Conservation (phyloP, 1,284 basidiomycete species). For the Flammula alnicola region DNA sequence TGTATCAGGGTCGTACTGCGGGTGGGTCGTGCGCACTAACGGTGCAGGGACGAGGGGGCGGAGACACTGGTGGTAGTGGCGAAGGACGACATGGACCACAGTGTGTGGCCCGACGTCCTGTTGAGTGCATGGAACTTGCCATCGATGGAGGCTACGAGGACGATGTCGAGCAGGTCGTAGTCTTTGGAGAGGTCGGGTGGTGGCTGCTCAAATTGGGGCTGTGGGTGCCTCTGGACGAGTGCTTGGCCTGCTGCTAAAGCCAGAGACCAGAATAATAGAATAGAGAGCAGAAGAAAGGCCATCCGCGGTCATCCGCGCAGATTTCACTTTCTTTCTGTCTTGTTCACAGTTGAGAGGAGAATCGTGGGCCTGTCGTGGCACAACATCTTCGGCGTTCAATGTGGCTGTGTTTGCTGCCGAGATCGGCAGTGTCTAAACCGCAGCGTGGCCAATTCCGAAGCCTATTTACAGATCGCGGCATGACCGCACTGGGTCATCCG, state of each 20-base stretch:
- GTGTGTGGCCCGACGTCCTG: conserved; percentile 71
- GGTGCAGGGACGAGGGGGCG: conserved; percentile 59
- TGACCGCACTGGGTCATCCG: no score
- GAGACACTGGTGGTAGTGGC: conserved; percentile 43
- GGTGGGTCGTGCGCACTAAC: conserved; percentile 72
- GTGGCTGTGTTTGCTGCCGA: no score
- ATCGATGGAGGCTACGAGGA: conserved; percentile 88
- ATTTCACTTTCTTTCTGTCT: no score
- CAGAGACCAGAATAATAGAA: conserved; percentile 7
- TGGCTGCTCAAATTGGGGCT: conserved; percentile 1
- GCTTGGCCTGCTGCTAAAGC: conserved; percentile 8
- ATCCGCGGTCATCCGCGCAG: conserved; percentile 20
- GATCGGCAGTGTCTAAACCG: no score
- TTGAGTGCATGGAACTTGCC: conserved; percentile 89
- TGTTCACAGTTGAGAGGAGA: no score
- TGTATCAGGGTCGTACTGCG: conserved; percentile 57
- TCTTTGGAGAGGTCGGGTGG: conserved; percentile 35
- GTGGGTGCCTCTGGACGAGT: conserved; percentile 3
- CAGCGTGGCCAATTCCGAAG: no score
- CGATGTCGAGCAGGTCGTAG: conserved; percentile 72
- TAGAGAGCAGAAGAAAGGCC: conserved; percentile 16
- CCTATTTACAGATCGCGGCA: no score
- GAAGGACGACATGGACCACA: conserved; percentile 82
- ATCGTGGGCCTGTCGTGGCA: no score
- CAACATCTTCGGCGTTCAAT: no score